Evolutionary conservation across 176 grass and related monocot genomes (phyloP), one percentile per base, ranked within the genome.

Genomic region (Aegilops tauschii): DNA sequence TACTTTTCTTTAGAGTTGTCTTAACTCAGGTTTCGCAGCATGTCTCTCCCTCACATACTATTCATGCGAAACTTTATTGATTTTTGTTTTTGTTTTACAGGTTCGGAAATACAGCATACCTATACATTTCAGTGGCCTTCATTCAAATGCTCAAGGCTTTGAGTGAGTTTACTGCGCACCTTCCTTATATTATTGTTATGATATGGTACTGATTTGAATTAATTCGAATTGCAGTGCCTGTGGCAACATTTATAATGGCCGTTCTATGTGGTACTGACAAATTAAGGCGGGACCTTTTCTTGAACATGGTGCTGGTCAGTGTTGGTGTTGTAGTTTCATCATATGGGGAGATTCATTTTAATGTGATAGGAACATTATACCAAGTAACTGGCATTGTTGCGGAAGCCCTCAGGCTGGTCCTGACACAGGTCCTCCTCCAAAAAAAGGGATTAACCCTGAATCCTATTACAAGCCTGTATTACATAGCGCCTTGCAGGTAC

Each of bases 121-220:
- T 99, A 61, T 91, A 96, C 83, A 99, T 99, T 84, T 99, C 97
- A 58, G 97, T 99, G 16, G 94, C 97, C 27, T 99, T 99, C 76
- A 99, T 99, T 88, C 94, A 99, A 87, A 99, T 99, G 97, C 94
- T 99, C 64, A 99, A 99, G 92, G 94, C 97, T 73, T 96, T 99
- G 84, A 99, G 97, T 99, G 81, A 95, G 97, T 94, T 94, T 82
- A 40, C 61, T 23, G 5, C 86, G 9, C 36, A 65, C 18, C 81
- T 81, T 78, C 72, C 76, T 49, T 76, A 77, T 84, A 59, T 35
- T 61, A 61, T 20, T 25, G 5, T 59, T 78, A 29, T 82, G 40
- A 77, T 12, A 9, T 65, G 47, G 32, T 79, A 78, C 74, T 85
- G 47, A 91, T 74, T 67, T 76, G 52, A 65, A 18, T 59, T 61